A percentile compares a stretch with the other conserved stretches of the same genome.
Evolutionary conservation across 176 grass and related monocot species (phyloP).

Genomic region (Pharus latifolius): DNA sequence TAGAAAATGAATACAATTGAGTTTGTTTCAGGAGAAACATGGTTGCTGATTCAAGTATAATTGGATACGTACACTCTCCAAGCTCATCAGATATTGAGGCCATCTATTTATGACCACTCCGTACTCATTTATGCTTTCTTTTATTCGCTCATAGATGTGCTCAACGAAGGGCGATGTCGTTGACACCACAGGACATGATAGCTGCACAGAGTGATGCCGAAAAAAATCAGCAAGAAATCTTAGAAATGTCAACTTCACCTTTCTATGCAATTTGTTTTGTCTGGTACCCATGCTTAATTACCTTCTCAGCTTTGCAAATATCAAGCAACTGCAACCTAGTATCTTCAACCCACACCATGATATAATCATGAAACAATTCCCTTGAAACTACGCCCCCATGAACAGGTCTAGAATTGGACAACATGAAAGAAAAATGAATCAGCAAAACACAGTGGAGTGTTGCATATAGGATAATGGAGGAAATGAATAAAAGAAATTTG

Average conservation of each 20-base stretch:
- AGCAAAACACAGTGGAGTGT: background rate
- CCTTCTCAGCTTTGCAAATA: conserved; percentile 85
- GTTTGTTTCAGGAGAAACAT: background rate
- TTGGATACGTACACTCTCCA: conserved; percentile 59
- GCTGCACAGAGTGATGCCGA: conserved; percentile 42
- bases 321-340: conserved; percentile 82
- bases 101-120: conserved; percentile 93
- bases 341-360: conserved; percentile 88
- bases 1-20: conserved; percentile 1
- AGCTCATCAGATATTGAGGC: conserved; percentile 77
- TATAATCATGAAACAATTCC: conserved; percentile 85
- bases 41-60: background rate
- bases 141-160: conserved; percentile 81
- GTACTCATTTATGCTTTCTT: conserved; percentile 73
- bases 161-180: conserved; percentile 72
- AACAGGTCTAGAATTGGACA: conserved; percentile 45
- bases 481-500: background rate
- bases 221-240: conserved; percentile 18
- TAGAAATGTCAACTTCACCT: conserved; percentile 4
- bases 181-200: conserved; percentile 36
- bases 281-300: background rate
- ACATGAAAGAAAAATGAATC: conserved; percentile 3
- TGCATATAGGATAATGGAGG: too few relatives aligned
- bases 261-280: background rate
- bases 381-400: conserved; percentile 80